A percentile compares a stretch with the other conserved stretches of the same genome.
These are phyloP conservation scores for Marchantia paleacea DNA, from an alignment of 225 moss, liverwort and hornwort genomes.

Conservation along the genomic window DNA sequence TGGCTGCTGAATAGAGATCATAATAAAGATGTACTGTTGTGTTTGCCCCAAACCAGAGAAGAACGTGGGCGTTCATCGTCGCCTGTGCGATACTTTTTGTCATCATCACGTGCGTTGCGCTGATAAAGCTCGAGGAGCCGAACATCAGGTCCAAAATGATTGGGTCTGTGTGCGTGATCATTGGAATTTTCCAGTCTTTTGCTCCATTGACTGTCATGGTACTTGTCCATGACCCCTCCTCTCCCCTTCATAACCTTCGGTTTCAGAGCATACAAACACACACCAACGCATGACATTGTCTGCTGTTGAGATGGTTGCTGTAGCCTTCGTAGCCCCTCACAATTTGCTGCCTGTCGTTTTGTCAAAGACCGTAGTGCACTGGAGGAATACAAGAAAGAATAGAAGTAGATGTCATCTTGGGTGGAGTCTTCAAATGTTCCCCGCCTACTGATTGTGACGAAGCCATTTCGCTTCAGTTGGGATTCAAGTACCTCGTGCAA, in stretches of 20 bases:
- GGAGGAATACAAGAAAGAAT: too few relatives aligned
- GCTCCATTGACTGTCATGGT: slow-evolving; percentile 74
- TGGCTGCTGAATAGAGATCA: too few relatives aligned
- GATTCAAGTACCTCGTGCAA: too few relatives aligned
- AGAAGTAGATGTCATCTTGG: too few relatives aligned
- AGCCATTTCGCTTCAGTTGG: too few relatives aligned
- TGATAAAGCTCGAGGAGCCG: slow-evolving; percentile 41
- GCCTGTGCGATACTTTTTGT: slow-evolving; percentile 42
- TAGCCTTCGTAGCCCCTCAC: too few relatives aligned
- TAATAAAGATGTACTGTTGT: background rate
- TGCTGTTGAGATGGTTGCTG: too few relatives aligned
- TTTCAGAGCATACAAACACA: background rate
- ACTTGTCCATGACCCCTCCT: slow-evolving; percentile 1
- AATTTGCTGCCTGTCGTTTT: too few relatives aligned
- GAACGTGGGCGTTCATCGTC: slow-evolving; percentile 33
- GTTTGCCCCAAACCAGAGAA: slow-evolving; percentile 36
- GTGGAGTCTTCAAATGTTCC: too few relatives aligned
- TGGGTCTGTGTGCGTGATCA: slow-evolving; percentile 63
- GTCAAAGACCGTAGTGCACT: too few relatives aligned
- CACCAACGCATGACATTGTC: too few relatives aligned
- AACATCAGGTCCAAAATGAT: slow-evolving; percentile 48
- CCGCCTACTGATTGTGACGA: too few relatives aligned
- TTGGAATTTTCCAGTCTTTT: slow-evolving; percentile 79
- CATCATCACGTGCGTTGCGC: slow-evolving; percentile 51
- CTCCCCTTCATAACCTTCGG: background rate